phyloP scores from a whole-genome alignment of 257 asterid species.

The Asclepias syriaca region DNA sequence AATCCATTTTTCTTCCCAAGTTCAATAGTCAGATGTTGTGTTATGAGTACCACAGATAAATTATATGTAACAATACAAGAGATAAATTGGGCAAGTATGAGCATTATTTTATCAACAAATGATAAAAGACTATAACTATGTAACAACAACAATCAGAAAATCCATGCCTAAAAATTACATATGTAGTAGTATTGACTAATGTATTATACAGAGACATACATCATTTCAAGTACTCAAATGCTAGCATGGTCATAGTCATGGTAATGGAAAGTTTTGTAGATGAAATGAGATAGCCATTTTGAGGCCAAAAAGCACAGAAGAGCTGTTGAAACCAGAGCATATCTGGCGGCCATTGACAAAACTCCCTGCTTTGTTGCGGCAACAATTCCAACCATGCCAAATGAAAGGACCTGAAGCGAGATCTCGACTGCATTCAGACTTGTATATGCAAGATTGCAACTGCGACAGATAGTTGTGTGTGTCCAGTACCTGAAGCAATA shows the following conservation, averaged over 20 bases:
- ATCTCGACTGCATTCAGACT: constrained; percentile 44
- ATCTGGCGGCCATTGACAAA: constrained; percentile 39
- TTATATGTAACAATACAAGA: too few species aligned
- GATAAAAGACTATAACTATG: background rate
- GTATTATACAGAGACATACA: background rate
- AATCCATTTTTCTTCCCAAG: too few species aligned
- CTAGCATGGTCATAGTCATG: constrained; percentile 86
- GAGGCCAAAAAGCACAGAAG: constrained; percentile 65
- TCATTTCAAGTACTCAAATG: background rate
- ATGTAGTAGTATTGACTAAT: background rate
- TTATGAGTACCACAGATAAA: too few species aligned
- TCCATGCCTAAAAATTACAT: background rate
- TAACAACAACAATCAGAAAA: too few species aligned
- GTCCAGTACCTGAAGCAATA: constrained; percentile 63
- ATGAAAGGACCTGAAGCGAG: constrained; percentile 46
- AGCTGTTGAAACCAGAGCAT: constrained; percentile 41
- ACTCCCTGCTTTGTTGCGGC: constrained; percentile 63
- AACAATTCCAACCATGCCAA: constrained; percentile 46
- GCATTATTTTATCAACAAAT: too few species aligned
- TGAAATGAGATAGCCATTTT: constrained; percentile 68
- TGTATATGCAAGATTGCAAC: constrained; percentile 65
- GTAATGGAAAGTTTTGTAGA: constrained; percentile 69
- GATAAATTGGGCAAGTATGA: background rate
- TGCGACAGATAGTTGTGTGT: constrained; percentile 64
- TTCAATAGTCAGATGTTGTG: too few species aligned